These are phyloP conservation scores for Eudorina sp. DNA, from an alignment of 139 green algal species.

Conservation along the genomic window DNA sequence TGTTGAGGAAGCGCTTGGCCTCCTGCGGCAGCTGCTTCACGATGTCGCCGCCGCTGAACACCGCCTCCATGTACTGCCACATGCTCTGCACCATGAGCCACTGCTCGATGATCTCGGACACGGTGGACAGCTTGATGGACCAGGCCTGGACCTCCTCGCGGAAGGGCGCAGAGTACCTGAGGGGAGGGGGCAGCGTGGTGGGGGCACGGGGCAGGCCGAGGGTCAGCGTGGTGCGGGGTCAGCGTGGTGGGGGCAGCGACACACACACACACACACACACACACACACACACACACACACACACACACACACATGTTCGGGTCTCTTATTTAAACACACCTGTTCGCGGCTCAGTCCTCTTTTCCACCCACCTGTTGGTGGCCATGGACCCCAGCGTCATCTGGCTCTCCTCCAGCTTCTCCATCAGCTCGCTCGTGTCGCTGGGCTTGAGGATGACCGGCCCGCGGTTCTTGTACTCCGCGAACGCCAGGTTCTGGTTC, in stretches of 20 bases:
- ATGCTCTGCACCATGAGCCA: constrained; percentile 95
- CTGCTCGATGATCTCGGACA: constrained; percentile 94
- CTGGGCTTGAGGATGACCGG: constrained; percentile 89
- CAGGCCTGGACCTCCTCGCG: constrained; percentile 84
- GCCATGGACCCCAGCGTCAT: constrained; percentile 95
- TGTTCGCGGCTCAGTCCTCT: too few species aligned
- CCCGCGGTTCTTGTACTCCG: constrained; percentile 92
- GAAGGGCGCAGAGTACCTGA: constrained; percentile 86
- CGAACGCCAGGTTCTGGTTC: constrained; percentile 89
- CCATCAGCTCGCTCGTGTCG: constrained; percentile 93
- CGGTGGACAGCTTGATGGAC: constrained; percentile 88
- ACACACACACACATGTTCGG: too few species aligned
- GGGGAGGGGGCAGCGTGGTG: neutral
- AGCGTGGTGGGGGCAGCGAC: too few species aligned
- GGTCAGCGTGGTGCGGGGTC: neutral
- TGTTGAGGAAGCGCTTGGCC: constrained; percentile 96
- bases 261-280: too few species aligned
- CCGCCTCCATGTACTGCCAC: constrained; percentile 98
- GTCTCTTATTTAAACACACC: too few species aligned
- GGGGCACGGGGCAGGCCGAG: too few species aligned
- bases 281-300: too few species aligned
- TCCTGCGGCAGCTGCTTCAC: constrained; percentile 96
- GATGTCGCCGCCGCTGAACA: constrained; percentile 96
- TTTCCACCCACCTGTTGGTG: constrained; percentile 80
- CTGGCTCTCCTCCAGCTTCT: constrained; percentile 96